phyloP scores from a whole-genome alignment of 2,329 filamentous ascomycete genomes.

The Cordyceps tenuipes region DNA sequence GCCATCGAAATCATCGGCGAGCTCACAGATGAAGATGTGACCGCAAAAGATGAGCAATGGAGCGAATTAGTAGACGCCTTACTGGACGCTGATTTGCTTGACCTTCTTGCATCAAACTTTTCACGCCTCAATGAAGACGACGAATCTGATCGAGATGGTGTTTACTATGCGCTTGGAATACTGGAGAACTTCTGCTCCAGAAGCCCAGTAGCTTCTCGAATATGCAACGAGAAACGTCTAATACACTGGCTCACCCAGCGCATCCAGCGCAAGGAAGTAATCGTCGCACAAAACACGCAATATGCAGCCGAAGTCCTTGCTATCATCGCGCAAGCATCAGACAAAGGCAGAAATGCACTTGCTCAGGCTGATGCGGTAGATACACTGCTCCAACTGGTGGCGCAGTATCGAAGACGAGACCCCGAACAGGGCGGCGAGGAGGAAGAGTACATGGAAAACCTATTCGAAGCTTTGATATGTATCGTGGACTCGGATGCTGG shows the following conservation, averaged over 20 bases:
- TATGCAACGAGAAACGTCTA: conserved; percentile 61
- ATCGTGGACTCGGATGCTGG: conserved; percentile 66
- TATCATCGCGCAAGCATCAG: conserved; percentile 72
- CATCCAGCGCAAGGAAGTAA: conserved; percentile 58
- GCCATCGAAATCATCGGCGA: conserved; percentile 85
- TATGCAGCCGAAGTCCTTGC: conserved; percentile 89
- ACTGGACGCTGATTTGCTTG: conserved; percentile 61
- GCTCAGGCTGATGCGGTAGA: conserved; percentile 66
- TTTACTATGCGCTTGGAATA: conserved; percentile 78
- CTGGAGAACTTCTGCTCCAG: conserved; percentile 80
- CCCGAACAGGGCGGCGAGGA: conserved; percentile 80
- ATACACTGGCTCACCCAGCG: conserved; percentile 69
- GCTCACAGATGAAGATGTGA: conserved; percentile 86
- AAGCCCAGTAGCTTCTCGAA: conserved; percentile 56
- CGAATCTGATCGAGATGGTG: conserved; percentile 66
- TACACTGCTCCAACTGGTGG: conserved; percentile 70
- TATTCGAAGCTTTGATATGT: conserved; percentile 81
- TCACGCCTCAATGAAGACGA: conserved; percentile 67
- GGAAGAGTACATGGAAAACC: conserved; percentile 89
- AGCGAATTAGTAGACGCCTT: conserved; percentile 60
- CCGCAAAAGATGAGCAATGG: conserved; percentile 75
- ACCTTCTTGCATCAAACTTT: conserved; percentile 70
- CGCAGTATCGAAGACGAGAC: conserved; percentile 77
- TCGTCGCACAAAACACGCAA: conserved; percentile 83
- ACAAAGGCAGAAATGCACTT: conserved; percentile 55